Conservation (phyloP, 1,139 yeast species). For the Diutina neorugosa region DNA sequence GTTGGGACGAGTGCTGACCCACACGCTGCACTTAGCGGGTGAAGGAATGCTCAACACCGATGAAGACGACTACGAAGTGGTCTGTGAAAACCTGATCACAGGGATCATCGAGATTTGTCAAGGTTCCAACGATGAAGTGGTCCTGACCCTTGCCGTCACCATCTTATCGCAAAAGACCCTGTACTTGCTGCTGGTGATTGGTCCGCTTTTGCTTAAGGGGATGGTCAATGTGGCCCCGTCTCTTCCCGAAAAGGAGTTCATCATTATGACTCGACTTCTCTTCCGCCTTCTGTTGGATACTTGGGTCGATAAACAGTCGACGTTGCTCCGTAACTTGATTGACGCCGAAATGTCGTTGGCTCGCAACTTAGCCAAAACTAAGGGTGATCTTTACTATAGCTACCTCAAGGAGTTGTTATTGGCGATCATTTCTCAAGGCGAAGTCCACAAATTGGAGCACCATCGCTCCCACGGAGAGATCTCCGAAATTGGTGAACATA, state of each 20-base stretch:
- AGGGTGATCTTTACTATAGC: slow-evolving; percentile 35
- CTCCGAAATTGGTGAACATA: slow-evolving; percentile 64
- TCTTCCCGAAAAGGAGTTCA: slow-evolving; percentile 49
- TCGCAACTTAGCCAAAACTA: slow-evolving; percentile 21
- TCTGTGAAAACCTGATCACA: slow-evolving; percentile 53
- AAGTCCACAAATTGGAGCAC: slow-evolving; percentile 66
- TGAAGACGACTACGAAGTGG: slow-evolving; percentile 7
- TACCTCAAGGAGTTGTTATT: slow-evolving; percentile 58
- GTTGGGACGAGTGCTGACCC: background rate
- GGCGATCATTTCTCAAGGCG: slow-evolving; percentile 68
- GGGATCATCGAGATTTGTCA: slow-evolving; percentile 65
- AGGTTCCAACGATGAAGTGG: slow-evolving; percentile 59
- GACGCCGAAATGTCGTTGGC: slow-evolving; percentile 46
- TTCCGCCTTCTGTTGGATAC: slow-evolving; percentile 27
- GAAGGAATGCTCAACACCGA: slow-evolving; percentile 7
- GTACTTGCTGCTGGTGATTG: slow-evolving; percentile 16
- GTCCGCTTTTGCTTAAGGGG: slow-evolving; percentile 39
- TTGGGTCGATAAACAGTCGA: slow-evolving; percentile 19
- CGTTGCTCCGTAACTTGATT: slow-evolving; percentile 23
- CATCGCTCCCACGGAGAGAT: slow-evolving; percentile 76
- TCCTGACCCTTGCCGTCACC: slow-evolving; percentile 72
- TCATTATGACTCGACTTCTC: slow-evolving; percentile 37
- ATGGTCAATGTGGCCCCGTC: slow-evolving; percentile 46
- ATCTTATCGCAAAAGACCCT: slow-evolving; percentile 65
- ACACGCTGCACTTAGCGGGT: slow-evolving; percentile 2